A percentile compares a stretch with the other conserved stretches of the same genome.
These are phyloP conservation scores for Naegleria gruberi DNA, from an alignment of 208 protist genomes.

Conservation along the genomic window DNA sequence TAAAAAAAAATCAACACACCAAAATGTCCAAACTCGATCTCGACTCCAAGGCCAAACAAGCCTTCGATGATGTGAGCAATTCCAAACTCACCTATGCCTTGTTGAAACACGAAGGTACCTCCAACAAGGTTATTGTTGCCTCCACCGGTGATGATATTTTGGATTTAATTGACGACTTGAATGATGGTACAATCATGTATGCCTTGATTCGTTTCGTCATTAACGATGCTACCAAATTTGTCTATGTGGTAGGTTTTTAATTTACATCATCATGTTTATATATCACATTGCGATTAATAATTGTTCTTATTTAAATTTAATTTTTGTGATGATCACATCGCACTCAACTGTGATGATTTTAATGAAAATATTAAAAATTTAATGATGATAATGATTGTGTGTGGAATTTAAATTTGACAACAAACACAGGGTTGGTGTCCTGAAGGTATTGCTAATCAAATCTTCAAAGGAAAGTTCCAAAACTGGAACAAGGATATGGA, in stretches of 20 bases:
- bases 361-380: no score
- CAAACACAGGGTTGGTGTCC: background rate
- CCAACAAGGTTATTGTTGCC: background rate
- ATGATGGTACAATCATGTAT: background rate
- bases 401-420: background rate
- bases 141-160: background rate
- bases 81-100: background rate
- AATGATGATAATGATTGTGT: background rate
- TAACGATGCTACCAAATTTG: background rate
- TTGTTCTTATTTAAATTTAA: no score
- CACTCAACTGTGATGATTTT: no score
- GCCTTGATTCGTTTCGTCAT: background rate
- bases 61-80: background rate
- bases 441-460: slow-evolving; percentile 1
- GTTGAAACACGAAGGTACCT: background rate
- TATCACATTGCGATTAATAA: no score
- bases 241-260: background rate
- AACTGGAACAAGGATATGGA: background rate
- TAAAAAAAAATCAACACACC: no score
- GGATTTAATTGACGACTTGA: background rate
- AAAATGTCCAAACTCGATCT: background rate
- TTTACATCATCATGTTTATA: background rate
- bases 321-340: no score
- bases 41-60: background rate
- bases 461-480: background rate